Evolutionary conservation across 805 yeast species (phyloP).

Genomic region (Metschnikowia lochheadii): DNA sequence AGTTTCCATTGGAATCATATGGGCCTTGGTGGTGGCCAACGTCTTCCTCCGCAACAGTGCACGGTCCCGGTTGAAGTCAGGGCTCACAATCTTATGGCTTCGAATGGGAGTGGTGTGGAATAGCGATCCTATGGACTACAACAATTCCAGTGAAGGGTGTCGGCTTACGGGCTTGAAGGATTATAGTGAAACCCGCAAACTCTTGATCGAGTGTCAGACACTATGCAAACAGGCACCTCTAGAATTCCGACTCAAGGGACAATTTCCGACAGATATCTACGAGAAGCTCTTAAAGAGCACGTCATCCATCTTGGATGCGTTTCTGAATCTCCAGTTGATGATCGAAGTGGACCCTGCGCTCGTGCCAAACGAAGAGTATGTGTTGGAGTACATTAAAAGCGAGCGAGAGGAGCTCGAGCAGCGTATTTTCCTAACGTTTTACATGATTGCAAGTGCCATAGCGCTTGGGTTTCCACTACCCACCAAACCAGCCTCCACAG

Average conservation of each 20-base stretch:
- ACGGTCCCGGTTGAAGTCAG: slow-evolving; percentile 58
- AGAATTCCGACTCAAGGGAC: slow-evolving; percentile 72
- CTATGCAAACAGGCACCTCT: slow-evolving; percentile 67
- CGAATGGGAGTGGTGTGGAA: slow-evolving; percentile 81
- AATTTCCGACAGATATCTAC: slow-evolving; percentile 56
- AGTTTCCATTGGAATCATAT: slow-evolving; percentile 66
- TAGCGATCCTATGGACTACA: slow-evolving; percentile 59
- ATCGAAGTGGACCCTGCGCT: slow-evolving; percentile 58
- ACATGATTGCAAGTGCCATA: slow-evolving; percentile 74
- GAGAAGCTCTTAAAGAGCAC: slow-evolving; percentile 50
- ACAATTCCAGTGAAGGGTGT: slow-evolving; percentile 18
- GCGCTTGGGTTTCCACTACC: slow-evolving; percentile 76
- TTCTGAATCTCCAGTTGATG: slow-evolving; percentile 67
- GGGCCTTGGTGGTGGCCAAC: slow-evolving; percentile 71
- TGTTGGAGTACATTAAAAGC: slow-evolving; percentile 48
- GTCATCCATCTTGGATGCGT: slow-evolving; percentile 65
- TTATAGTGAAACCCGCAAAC: slow-evolving; percentile 44
- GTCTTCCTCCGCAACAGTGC: slow-evolving; percentile 74
- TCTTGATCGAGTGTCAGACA: slow-evolving; percentile 57
- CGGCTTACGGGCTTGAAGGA: slow-evolving; percentile 42
- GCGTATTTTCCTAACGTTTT: slow-evolving; percentile 69
- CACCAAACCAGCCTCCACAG: slow-evolving; percentile 70
- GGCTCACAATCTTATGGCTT: slow-evolving; percentile 68
- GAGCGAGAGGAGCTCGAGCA: slow-evolving; percentile 70
- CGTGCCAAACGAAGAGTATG: slow-evolving; percentile 49